Percentiles rank a stretch among this genome's conserved stretches.
phyloP scores from a whole-genome alignment of 192 early-diverging fungal genomes.

The Backusella parvicylindrica region DNA sequence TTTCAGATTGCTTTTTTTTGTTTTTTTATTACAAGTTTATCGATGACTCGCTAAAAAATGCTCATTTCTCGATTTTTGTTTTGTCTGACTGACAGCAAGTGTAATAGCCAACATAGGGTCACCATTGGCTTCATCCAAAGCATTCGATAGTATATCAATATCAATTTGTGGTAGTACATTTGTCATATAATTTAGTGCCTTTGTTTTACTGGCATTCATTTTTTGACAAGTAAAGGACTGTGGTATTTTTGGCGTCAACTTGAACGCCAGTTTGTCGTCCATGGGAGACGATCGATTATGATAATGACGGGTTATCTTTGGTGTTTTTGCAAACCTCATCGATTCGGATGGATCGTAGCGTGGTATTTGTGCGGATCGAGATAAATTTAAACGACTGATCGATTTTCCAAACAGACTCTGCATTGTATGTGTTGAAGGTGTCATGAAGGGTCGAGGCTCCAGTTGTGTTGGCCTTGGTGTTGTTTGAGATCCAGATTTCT shows the following conservation, averaged over 20 bases:
- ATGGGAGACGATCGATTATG: not conserved
- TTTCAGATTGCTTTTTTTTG: not conserved
- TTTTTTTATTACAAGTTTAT: not conserved
- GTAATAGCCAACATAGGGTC: constrained; percentile 23
- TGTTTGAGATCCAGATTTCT: constrained; percentile 9
- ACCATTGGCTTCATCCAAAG: constrained; percentile 21
- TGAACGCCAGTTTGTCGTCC: not conserved
- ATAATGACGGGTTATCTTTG: not conserved
- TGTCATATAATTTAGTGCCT: constrained; percentile 15
- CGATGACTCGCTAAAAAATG: not conserved
- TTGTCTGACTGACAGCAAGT: constrained; percentile 12
- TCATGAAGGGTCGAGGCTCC: not conserved
- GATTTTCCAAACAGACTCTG: not conserved
- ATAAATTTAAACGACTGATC: not conserved
- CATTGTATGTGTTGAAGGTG: not conserved
- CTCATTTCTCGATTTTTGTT: not conserved
- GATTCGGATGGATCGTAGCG: not conserved
- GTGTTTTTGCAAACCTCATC: not conserved
- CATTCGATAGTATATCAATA: not conserved
- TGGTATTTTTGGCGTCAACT: not conserved
- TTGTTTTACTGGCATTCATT: not conserved
- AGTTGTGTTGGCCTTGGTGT: not conserved
- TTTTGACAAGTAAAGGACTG: not conserved
- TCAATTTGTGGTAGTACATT: constrained; percentile 19
- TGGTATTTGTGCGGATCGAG: not conserved